Base-by-base conservation (phyloP, 2,329 filamentous ascomycete species). In the Pezicula neosporulosa region DNA sequence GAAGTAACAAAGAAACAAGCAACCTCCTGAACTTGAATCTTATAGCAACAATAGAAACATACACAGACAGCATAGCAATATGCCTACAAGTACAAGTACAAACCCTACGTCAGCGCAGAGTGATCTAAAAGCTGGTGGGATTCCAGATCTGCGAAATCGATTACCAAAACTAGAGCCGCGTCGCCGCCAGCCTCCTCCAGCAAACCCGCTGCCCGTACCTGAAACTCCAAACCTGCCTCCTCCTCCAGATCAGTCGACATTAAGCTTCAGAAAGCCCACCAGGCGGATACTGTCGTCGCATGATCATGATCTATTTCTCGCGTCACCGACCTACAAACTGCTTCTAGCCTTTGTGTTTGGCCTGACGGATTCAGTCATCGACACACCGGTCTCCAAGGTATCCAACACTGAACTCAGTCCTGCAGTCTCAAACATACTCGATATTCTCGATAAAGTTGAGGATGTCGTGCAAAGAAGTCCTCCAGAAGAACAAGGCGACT, bases 291-390 rank as follows among this genome's bases (percentile, higher is more conserved):
- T 99, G 12, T 93, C 91, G 3, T 76, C 77, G 2, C 75, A 81
- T 45, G 94, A 99, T 60, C 92, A 96, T 66, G 78, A 89, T 16
- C 72, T 90, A 4, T 99, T 97, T 63, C 78, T 91, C 16, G 73
- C 81, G 1, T 97, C 92, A 0, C 77, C 86, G 0, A 86, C 92
- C 6, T 87, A 89, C 68, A 77, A 76, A 7, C 79, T 97, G 38
- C 79, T 99, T 41, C 75, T 89, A 52, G 83, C 89, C 18, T 99
- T 96, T 72, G 78, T 97, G 55, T 97, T 96, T 69, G 81, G 82
- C 9, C 82, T 99, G 19, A 86, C 91, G 42, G 92, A 97, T 62
- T 84, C 88, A 4, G 89, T 96, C 42, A 75, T 83, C 46, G 85
- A 89, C 64, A 82, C 77, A 27, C 82, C 87, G 6, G 80, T 87